phyloP scores from a whole-genome alignment of 768 basidiomycete genomes.

The Exsudoporus frostii region DNA sequence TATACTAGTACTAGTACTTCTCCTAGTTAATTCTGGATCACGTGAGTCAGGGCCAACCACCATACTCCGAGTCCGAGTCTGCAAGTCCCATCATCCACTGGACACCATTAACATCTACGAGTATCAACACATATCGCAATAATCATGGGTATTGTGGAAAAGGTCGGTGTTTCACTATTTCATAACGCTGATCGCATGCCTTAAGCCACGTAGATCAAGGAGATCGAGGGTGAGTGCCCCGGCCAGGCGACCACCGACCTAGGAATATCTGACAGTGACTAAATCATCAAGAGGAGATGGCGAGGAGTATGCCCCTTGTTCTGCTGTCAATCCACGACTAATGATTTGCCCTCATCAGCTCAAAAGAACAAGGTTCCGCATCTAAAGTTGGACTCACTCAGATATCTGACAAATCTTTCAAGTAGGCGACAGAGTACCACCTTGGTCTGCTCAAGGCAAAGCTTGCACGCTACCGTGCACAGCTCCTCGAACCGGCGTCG shows the following conservation, averaged over 20 bases:
- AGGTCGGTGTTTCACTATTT: slow-evolving; percentile 45
- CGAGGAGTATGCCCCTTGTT: slow-evolving; percentile 70
- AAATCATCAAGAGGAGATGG: slow-evolving; percentile 82
- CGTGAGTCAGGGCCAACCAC: no score
- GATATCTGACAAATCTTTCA: slow-evolving; percentile 11
- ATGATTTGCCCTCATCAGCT: slow-evolving; percentile 41
- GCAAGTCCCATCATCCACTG: no score
- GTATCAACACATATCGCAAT: neutral
- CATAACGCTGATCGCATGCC: slow-evolving; percentile 1
- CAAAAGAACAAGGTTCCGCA: slow-evolving; percentile 89
- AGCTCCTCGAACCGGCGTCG: slow-evolving; percentile 86
- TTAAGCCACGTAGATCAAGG: slow-evolving; percentile 69
- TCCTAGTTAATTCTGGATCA: neutral
- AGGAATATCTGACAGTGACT: slow-evolving; percentile 7
- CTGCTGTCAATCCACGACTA: neutral
- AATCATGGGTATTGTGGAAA: slow-evolving; percentile 92
- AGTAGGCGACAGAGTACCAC: slow-evolving; percentile 90
- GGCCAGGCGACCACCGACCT: neutral
- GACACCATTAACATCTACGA: neutral
- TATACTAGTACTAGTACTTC: neutral
- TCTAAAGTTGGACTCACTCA: neutral
- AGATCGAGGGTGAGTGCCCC: slow-evolving; percentile 83
- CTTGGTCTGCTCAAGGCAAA: slow-evolving; percentile 93
- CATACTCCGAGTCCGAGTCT: no score
- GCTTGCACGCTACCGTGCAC: slow-evolving; percentile 89